Evolutionary conservation across 345 rosid genomes (phyloP), one percentile per base, ranked within the genome.

Genomic region (Populus deltoides): DNA sequence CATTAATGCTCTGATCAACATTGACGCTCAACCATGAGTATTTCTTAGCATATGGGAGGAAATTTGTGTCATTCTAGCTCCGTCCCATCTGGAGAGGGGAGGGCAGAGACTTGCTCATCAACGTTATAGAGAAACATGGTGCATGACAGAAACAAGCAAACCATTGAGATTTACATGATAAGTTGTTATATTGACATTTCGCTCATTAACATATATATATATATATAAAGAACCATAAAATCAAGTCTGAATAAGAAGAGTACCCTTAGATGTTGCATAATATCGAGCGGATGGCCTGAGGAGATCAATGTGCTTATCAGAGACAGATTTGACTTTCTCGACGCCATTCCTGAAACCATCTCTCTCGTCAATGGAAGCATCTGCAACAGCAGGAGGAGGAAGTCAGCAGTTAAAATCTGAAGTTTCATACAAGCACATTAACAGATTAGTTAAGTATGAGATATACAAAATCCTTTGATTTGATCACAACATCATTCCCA

Each of bases 301-400:
- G 77, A 87, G 97, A 86, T 90, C 94, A 74, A 85, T 73, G 83
- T 91, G 87, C 83, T 88, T 92, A 79, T 90, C 90, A 72, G 91
- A 68, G 43, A 70, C 77, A 71, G 91, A 81, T 76, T 88, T 86
- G 25, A 85, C 85, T 81, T 91, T 62, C 90, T 90, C 95, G 74
- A 89, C 71, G 67, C 83, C 87, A 51, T 74, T 85, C 80, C 87
- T 81, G 45, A 86, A 79, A 81, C 68, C 81, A 63, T 75, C 85
- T 36, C 65, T 72, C 55, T 86, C 88, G 73, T 84, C 86, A 11
- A 70, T 49, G 33, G 80, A 72, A 69, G 74, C 73, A 83, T 79
- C 98, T 91, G 79, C 75, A 72, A 39, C 29, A 41, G 45, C 4
- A 41, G 45, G 13, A 41, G 45, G 45, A 41, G 45, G 13, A 41